Evolutionary conservation across 1,284 basidiomycete genomes (phyloP).

Genomic region (Thecaphora thlaspeos): DNA sequence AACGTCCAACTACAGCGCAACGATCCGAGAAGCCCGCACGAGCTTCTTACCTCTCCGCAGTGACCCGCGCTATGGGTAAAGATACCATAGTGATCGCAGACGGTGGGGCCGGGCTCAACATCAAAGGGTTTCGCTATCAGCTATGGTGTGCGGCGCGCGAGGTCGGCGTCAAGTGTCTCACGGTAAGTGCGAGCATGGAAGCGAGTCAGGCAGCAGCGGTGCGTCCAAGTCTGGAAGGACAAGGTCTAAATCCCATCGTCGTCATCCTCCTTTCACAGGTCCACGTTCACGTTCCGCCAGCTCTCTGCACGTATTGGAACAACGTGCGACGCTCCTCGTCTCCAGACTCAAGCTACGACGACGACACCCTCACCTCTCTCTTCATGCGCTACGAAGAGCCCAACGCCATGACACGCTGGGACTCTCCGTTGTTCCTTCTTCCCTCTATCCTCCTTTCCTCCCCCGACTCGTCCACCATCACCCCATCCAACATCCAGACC

Average conservation of each 20-base stretch:
- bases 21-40: conserved; percentile 84
- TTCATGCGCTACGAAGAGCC: conserved; percentile 90
- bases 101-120: conserved; percentile 76
- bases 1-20: conserved; percentile 69
- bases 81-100: conserved; percentile 85
- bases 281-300: conserved; percentile 70
- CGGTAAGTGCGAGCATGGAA: too few relatives aligned
- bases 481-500: conserved; percentile 1
- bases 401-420: conserved; percentile 94
- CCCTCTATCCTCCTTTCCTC: conserved; percentile 50
- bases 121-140: conserved; percentile 93
- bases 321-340: conserved; percentile 60
- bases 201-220: too few relatives aligned
- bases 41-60: conserved; percentile 78
- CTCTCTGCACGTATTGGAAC: conserved; percentile 67
- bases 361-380: conserved; percentile 85
- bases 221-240: too few relatives aligned
- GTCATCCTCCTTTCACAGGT: conserved; percentile 55
- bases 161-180: conserved; percentile 78
- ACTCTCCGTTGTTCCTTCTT: conserved; percentile 86
- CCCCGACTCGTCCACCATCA: conserved; percentile 38
- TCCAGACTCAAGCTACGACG: conserved; percentile 64
- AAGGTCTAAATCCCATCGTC: too few relatives aligned
- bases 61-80: conserved; percentile 71
- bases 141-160: conserved; percentile 94